These are phyloP conservation scores for Lecanoromycetidae sp. DNA, from an alignment of 2,329 filamentous ascomycete species.

Conservation along the genomic window DNA sequence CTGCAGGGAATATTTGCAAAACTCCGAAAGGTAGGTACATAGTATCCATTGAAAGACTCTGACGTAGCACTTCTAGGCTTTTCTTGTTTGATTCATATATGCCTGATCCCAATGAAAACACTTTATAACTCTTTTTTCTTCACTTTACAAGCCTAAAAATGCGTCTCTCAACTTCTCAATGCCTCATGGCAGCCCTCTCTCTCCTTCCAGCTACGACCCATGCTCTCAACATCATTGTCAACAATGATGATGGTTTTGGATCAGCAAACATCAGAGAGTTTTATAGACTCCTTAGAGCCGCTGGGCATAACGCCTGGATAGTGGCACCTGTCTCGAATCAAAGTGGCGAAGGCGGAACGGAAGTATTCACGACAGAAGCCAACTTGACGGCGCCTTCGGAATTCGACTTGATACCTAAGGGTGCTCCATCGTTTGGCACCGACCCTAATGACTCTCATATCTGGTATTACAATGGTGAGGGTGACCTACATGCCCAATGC, in stretches of 20 bases:
- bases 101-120: no score
- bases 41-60: no score
- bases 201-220: constrained; percentile 9
- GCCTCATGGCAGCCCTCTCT: background rate
- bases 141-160: background rate
- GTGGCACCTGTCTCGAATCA: constrained; percentile 34
- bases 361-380: constrained; percentile 33
- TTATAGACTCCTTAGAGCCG: constrained; percentile 29
- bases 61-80: background rate
- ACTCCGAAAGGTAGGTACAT: no score
- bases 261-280: constrained; percentile 31
- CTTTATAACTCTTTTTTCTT: no score
- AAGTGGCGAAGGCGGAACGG: constrained; percentile 35
- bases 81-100: no score
- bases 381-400: constrained; percentile 33
- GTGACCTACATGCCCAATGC: no score
- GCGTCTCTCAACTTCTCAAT: background rate
- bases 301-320: constrained; percentile 31
- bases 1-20: no score
- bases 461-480: constrained; percentile 51
- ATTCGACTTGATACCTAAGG: constrained; percentile 36
- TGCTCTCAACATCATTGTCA: constrained; percentile 21
- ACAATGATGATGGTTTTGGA: constrained; percentile 32
- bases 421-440: constrained; percentile 37
- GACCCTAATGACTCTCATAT: constrained; percentile 43